Conservation (phyloP, 2,329 filamentous ascomycete genomes). For the Teratosphaeria nubilosa region DNA sequence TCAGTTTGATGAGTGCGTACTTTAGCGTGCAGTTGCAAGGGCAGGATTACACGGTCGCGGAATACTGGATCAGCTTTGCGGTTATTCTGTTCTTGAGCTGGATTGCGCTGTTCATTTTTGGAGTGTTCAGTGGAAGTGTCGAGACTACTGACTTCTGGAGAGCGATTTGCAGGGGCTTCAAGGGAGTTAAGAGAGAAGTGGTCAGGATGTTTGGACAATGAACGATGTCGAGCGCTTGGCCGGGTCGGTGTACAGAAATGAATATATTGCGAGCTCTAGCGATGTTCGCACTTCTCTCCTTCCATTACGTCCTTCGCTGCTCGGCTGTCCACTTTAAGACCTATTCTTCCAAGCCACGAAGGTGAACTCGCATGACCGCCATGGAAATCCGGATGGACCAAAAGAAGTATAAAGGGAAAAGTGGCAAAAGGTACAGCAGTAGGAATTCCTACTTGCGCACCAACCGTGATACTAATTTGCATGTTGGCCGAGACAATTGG, state of each 20-base stretch:
- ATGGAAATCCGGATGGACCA: too few relatives aligned
- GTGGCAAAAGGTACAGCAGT: too few relatives aligned
- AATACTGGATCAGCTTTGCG: conserved; percentile 60
- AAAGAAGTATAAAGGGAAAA: too few relatives aligned
- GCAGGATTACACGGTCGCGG: conserved; percentile 49
- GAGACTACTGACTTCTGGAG: conserved; percentile 26
- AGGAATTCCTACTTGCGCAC: too few relatives aligned
- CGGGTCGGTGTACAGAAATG: not conserved
- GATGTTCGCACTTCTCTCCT: too few relatives aligned
- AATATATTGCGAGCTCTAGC: not conserved
- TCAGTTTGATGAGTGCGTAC: conserved; percentile 64
- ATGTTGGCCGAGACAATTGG: too few relatives aligned
- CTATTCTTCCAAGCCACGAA: too few relatives aligned
- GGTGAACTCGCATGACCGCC: not conserved
- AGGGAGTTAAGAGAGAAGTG: not conserved
- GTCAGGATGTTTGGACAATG: not conserved
- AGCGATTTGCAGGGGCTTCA: not conserved
- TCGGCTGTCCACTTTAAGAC: too few relatives aligned
- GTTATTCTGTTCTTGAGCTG: conserved; percentile 53
- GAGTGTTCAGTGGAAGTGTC: conserved; percentile 46
- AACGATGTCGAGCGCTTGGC: not conserved
- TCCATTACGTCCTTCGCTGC: too few relatives aligned
- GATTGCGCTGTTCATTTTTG: conserved; percentile 47
- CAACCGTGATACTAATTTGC: too few relatives aligned
- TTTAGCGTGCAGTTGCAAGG: conserved; percentile 57